Percentiles rank a stretch among this genome's conserved stretches.
phyloP scores from a whole-genome alignment of 495 filamentous ascomycete species.

The Neurospora discreta region DNA sequence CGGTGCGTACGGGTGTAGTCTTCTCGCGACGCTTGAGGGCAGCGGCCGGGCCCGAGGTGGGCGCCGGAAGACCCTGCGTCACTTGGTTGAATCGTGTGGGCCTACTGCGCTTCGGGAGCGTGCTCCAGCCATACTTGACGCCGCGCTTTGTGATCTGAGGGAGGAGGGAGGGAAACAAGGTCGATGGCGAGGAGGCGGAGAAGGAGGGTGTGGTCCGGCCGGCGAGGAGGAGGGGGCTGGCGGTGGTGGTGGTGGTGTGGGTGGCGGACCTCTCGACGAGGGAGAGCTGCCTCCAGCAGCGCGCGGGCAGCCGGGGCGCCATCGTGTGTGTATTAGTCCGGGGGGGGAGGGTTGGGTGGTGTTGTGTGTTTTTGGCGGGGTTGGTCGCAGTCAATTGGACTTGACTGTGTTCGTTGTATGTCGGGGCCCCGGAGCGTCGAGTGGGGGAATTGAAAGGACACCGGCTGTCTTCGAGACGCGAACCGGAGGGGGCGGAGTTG shows the following conservation, averaged over 20 bases:
- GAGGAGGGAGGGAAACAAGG: constrained; percentile 22
- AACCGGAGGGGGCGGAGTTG: background rate
- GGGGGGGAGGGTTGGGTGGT: background rate
- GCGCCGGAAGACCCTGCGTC: constrained; percentile 39
- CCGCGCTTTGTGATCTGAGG: constrained; percentile 34
- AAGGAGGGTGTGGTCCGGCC: constrained; percentile 5
- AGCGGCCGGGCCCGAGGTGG: constrained; percentile 62
- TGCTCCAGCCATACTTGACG: constrained; percentile 45
- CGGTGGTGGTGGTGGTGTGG: constrained; percentile 5
- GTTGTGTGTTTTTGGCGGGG: constrained; percentile 2
- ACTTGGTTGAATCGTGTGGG: constrained; percentile 42
- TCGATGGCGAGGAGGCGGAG: constrained; percentile 21
- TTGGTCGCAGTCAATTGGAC: background rate
- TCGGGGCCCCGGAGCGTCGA: background rate
- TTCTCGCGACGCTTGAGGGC: constrained; percentile 68
- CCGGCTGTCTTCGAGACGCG: background rate
- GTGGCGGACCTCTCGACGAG: constrained; percentile 18
- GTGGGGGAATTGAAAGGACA: background rate
- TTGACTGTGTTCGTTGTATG: background rate
- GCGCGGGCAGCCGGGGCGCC: constrained; percentile 42
- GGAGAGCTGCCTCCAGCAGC: constrained; percentile 30
- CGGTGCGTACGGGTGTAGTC: constrained; percentile 69
- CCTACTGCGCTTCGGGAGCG: constrained; percentile 23
- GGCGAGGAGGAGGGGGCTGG: constrained; percentile 20
- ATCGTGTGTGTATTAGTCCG: constrained; percentile 17